Evolutionary conservation across 1,284 basidiomycete genomes (phyloP), one percentile per base, ranked within the genome.

Genomic region (Stygiomarasmius scandens): DNA sequence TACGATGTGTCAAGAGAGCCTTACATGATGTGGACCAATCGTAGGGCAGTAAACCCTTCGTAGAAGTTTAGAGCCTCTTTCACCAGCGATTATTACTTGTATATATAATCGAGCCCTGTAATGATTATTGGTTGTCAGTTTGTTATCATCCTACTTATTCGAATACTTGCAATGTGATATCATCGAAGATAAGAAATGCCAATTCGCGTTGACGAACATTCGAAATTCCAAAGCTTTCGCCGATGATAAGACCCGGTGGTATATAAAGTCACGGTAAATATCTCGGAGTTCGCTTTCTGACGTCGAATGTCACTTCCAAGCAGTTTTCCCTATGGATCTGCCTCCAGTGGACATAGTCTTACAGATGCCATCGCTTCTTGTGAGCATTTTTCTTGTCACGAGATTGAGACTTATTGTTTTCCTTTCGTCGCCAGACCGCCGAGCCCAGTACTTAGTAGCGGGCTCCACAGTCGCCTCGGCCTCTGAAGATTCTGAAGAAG

Each of bases 11-110:
- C 80, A 36, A 82, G 89, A 64, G 90, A 92, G 67, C 85, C 90
- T 22, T 93, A 93, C 68, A 91, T 93, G 89, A 74, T 80, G 69
- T 93, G 91, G 90, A 84, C 84, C 61, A 93, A 93, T 69, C 87
- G 87, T 63, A 81, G 84, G 70, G 87, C 87, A 27, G 67, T 78
- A 36, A 77, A 74, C 64, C 69, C 75, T 56, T 73, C 75, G 47
- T 77, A 63, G n/a, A 16, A 12, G 38, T n/a, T 5, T 12, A 41
- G 38, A 16, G 16, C 16, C 6, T 16, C 38, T 41, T 41, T 41
- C 14, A 8, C 14, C 14, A 34, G 14, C 14, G 8, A 8, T 8
- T 34, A 34, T 6, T 41, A 32, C 38, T 41, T 12, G 38, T 19
- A 16, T 41, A 41, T 41, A 41, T 41, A n/a, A 41, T 41, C 38